phyloP scores from a whole-genome alignment of 2,329 filamentous ascomycete species.

The Cercospora janseana region DNA sequence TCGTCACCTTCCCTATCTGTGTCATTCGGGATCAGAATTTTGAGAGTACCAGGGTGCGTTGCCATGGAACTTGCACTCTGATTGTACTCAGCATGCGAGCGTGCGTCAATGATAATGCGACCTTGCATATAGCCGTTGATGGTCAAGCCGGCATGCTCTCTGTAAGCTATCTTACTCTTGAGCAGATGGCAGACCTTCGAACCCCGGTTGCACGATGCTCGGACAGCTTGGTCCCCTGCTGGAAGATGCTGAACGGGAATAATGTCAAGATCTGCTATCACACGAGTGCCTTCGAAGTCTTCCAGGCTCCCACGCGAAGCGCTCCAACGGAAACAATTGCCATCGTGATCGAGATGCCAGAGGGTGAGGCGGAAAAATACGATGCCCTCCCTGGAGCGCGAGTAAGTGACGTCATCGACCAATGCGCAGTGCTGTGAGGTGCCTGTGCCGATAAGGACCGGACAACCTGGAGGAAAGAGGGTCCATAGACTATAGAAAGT shows the following conservation, averaged over 20 bases:
- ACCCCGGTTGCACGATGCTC: constrained; percentile 4
- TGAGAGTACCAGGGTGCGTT: neutral
- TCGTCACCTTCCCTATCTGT: no score
- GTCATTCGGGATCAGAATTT: no score
- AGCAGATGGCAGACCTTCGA: neutral
- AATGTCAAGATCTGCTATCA: constrained; percentile 6
- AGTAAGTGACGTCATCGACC: constrained; percentile 17
- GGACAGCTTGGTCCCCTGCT: neutral
- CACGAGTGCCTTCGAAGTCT: constrained; percentile 6
- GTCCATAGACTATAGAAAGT: constrained; percentile 22
- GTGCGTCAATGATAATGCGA: no score
- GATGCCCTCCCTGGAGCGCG: no score
- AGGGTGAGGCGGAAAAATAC: constrained; percentile 5
- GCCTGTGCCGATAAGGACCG: constrained; percentile 5
- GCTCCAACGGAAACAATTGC: constrained; percentile 14
- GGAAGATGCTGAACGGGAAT: constrained; percentile 11
- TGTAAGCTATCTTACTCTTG: constrained; percentile 1
- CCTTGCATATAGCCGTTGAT: constrained; percentile 9
- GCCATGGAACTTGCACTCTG: no score
- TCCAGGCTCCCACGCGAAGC: neutral
- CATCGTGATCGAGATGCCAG: constrained; percentile 16
- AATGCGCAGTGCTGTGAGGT: constrained; percentile 12
- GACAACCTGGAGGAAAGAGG: constrained; percentile 16
- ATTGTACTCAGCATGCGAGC: neutral
- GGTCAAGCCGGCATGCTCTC: constrained; percentile 8